Base-by-base conservation (phyloP, 768 basidiomycete species). In the Amanita pseudoporphyria region DNA sequence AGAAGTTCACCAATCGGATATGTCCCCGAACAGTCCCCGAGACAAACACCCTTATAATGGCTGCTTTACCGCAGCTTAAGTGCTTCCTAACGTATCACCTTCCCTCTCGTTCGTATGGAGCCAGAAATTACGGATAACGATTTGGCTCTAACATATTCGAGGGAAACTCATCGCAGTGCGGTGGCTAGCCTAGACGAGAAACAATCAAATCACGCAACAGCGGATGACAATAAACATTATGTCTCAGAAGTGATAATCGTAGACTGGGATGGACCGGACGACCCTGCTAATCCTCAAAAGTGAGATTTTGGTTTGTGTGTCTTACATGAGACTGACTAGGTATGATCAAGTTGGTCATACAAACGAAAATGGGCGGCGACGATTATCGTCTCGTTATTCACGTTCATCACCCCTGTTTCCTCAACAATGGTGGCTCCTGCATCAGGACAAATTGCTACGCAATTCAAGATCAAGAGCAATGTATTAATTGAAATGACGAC, bases 391-490 rank as follows among this genome's bases (percentile, higher is more conserved):
- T 84, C 84, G 0, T 67, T 71, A 0, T 87, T 83, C 59, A 81
- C 84, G 0, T 82, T 85, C 58, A 82, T 85, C 31, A 71, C 69
- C 6, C 82, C 84, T 0, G 68, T 87, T 0, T 79, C 84, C 0
- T 89, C 87, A 3, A 77, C 84, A 3, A 86, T 86, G 79, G 67
- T 87, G 1, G 81, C 87, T 0, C 85, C 85, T 0, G 85, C 84
- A 0, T 66, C 71, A 0, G 52, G 54, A 3, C 71, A 78, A 46
- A 56, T 89, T 0, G 79, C 70, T 12, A 51, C 59, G 2, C 62
- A 77, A 16, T 81, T 88, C 53, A 69, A 75, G 1, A 72, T 87
- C 22, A 78, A 71, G 9, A 78, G 59, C 57, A 52, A 56, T 1
- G 72, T 68, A 0, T 47, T 78, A 3, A 64, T 77, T 16, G 77